phyloP scores from a whole-genome alignment of 345 rosid genomes.

The Aethionema arabicum region DNA sequence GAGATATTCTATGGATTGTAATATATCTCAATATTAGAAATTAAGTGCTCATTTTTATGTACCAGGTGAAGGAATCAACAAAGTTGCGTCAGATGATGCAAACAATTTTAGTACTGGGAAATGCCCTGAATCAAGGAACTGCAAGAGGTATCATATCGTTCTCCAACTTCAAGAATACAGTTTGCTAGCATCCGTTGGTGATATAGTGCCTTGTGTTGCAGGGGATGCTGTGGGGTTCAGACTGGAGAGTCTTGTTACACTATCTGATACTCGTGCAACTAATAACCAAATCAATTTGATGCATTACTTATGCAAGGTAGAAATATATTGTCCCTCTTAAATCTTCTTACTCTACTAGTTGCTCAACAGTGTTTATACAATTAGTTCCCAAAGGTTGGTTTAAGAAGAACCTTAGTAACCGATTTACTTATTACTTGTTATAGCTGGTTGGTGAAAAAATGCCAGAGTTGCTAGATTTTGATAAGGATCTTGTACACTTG shows the following conservation, averaged over 20 bases:
- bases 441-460: slow-evolving; percentile 93
- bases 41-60: slow-evolving; percentile 23
- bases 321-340: slow-evolving; percentile 13
- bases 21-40: slow-evolving; percentile 24
- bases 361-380: slow-evolving; percentile 1
- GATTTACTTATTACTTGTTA: slow-evolving; percentile 31
- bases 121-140: slow-evolving; percentile 98
- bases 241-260: slow-evolving; percentile 92
- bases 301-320: slow-evolving; percentile 98
- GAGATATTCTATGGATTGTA: slow-evolving; percentile 13
- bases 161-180: neutral
- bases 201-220: slow-evolving; percentile 36
- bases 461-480: slow-evolving; percentile 89
- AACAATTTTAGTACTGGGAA: slow-evolving; percentile 90
- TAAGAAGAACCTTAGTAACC: slow-evolving; percentile 12
- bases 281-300: slow-evolving; percentile 93
- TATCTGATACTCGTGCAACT: slow-evolving; percentile 94
- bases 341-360: neutral
- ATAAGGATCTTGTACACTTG: slow-evolving; percentile 78
- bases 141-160: slow-evolving; percentile 64
- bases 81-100: slow-evolving; percentile 98
- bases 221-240: slow-evolving; percentile 98
- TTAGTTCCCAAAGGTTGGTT: slow-evolving; percentile 9
- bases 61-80: slow-evolving; percentile 86
- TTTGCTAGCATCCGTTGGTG: slow-evolving; percentile 19